Conservation (phyloP, 225 moss, liverwort and hornwort species). For the Polytrichum commune region DNA sequence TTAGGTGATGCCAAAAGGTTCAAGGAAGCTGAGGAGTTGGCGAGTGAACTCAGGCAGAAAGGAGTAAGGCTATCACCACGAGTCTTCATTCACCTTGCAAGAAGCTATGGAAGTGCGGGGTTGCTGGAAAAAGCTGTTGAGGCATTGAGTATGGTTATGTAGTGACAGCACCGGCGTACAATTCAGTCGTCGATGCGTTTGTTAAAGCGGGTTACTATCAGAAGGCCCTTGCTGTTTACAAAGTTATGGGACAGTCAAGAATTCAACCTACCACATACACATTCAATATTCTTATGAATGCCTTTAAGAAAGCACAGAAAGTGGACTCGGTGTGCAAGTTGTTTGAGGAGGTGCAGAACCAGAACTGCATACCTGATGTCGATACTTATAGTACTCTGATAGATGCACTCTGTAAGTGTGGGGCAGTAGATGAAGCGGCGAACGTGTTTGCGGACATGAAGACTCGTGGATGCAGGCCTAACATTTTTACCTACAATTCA, state of each 20-base stretch:
- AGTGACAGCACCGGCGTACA: slow-evolving; percentile 56
- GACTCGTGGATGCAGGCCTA: slow-evolving; percentile 58
- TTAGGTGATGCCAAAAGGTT: slow-evolving; percentile 59
- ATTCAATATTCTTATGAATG: slow-evolving; percentile 79
- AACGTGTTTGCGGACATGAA: slow-evolving; percentile 75
- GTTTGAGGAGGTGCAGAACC: slow-evolving; percentile 69
- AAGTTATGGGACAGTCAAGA: slow-evolving; percentile 70
- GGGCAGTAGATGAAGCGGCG: slow-evolving; percentile 63
- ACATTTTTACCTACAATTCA: slow-evolving; percentile 70
- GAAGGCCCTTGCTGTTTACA: slow-evolving; percentile 71
- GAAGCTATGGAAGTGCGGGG: slow-evolving; percentile 58
- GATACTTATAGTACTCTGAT: slow-evolving; percentile 80
- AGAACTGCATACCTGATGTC: slow-evolving; percentile 71
- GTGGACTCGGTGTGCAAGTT: slow-evolving; percentile 67
- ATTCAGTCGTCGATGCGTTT: slow-evolving; percentile 72
- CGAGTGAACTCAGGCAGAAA: slow-evolving; percentile 34
- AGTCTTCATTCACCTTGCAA: slow-evolving; percentile 69
- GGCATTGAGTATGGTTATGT: slow-evolving; percentile 41
- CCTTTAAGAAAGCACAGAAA: slow-evolving; percentile 61
- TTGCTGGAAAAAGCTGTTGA: slow-evolving; percentile 73
- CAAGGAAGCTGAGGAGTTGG: slow-evolving; percentile 51
- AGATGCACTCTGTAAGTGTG: slow-evolving; percentile 76
- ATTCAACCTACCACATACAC: slow-evolving; percentile 76
- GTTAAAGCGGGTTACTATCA: slow-evolving; percentile 56
- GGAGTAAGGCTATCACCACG: slow-evolving; percentile 48